Evolutionary conservation across 2,329 filamentous ascomycete genomes (phyloP).

Genomic region (Fusarium praegraminearum): DNA sequence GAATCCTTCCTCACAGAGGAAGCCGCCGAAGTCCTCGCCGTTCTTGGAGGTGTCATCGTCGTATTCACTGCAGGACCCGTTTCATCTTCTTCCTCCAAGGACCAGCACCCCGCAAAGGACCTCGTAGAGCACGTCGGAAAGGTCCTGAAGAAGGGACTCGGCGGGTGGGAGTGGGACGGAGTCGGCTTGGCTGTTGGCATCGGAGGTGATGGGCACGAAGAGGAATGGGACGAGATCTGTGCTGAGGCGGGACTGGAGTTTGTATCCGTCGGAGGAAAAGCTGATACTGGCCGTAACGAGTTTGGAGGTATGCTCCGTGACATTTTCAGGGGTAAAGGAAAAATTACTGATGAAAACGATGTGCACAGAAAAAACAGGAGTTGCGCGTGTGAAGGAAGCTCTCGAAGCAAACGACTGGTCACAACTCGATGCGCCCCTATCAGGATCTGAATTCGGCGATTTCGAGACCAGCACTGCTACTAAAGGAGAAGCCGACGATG

Average conservation of each 20-base stretch:
- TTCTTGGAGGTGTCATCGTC: conserved; percentile 69
- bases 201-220: conserved; percentile 59
- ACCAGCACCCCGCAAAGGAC: conserved; percentile 49
- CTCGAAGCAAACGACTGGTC: conserved; percentile 76
- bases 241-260: conserved; percentile 71
- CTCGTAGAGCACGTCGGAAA: conserved; percentile 66
- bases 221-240: conserved; percentile 72
- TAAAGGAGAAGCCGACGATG: conserved; percentile 49
- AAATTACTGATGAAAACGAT: conserved; percentile 32
- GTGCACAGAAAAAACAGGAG: conserved; percentile 66
- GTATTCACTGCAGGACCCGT: conserved; percentile 51
- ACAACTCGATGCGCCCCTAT: conserved; percentile 45
- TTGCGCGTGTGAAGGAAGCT: conserved; percentile 70
- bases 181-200: conserved; percentile 71
- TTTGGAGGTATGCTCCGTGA: conserved; percentile 64
- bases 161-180: conserved; percentile 74
- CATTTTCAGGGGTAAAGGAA: background rate
- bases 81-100: conserved; percentile 6
- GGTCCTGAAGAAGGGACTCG: conserved; percentile 68
- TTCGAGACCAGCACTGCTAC: conserved; percentile 53
- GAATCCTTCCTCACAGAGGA: conserved; percentile 69
- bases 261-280: conserved; percentile 62
- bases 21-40: conserved; percentile 71
- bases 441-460: conserved; percentile 49
- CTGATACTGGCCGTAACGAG: conserved; percentile 62